Evolutionary conservation across 495 filamentous ascomycete genomes (phyloP), one percentile per base, ranked within the genome.

Genomic region (Podospora australis): DNA sequence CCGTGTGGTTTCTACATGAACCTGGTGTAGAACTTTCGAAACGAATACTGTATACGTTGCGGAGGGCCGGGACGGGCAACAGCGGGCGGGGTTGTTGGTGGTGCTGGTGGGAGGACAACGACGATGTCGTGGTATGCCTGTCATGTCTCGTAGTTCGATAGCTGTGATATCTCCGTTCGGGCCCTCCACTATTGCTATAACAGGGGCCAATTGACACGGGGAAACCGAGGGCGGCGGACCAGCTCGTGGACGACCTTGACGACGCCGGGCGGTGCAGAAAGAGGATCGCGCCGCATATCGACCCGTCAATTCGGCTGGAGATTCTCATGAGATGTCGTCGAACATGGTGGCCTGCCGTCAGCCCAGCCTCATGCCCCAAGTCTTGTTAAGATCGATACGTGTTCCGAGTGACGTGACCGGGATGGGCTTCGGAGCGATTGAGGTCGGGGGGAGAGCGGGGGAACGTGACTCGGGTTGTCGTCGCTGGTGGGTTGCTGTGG

Each of bases 321-420:
- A 70, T 63, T 73, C 68, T 74, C 72, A 76, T 76, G 72, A 64
- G 72, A 60, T 67, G 65, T 67, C 59, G 67, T 62, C 62, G 52
- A 62, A 59, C 72, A 76, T 76, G 62, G 54, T 72, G 62, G 57
- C 64, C 54, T 58, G 52, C 60, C 58, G 56, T 52, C 62, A 71
- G 64, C 65, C 66, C 60, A 66, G 54, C 65, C 60, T 65, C 57
- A 36, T 36, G 32, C 49, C 62, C 55, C 25, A 23, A 21, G 42
- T 16, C 34, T 46, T 51, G 23, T 42, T 36, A 25, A 17, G 14
- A 24, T 30, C 44, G 10, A 20, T 5, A 14, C 44, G 22, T 26
- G 41, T 41, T 39, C n/a, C n/a, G n/a, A n/a, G n/a, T n/a, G n/a
- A n/a, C 23, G 35, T 19, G 22, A 39, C 39, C 16, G 22, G 25